Percentiles rank a stretch among this genome's conserved stretches.
Conservation (phyloP, 176 grass and related monocot genomes). For the Alopecurus myosuroides region DNA sequence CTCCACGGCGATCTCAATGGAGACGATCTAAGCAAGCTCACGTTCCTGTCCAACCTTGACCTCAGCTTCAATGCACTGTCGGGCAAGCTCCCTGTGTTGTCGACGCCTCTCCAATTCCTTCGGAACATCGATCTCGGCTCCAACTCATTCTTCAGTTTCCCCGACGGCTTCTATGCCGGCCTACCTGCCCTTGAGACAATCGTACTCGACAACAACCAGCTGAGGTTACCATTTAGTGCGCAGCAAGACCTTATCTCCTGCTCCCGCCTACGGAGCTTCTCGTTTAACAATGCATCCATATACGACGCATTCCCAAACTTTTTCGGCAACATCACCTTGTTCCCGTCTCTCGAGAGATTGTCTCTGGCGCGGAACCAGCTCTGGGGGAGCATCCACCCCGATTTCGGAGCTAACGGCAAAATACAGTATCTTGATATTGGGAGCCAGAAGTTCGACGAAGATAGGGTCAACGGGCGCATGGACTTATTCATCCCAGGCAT, state of each 20-base stretch:
- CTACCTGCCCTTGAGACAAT: background rate
- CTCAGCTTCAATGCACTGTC: too few relatives aligned
- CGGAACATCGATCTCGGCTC: too few relatives aligned
- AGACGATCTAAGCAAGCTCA: too few relatives aligned
- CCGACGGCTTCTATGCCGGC: too few relatives aligned
- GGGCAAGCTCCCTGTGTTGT: too few relatives aligned
- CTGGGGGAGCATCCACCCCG: rapidly evolving
- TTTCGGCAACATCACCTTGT: background rate
- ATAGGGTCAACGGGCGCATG: background rate
- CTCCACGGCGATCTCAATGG: too few relatives aligned
- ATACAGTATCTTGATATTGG: too few relatives aligned
- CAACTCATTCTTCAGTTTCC: too few relatives aligned
- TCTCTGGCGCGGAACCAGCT: background rate
- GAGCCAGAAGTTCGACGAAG: background rate
- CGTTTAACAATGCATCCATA: too few relatives aligned
- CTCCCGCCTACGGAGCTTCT: background rate
- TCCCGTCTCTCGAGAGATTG: background rate
- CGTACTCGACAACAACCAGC: background rate
- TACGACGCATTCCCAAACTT: background rate
- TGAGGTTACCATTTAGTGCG: background rate
- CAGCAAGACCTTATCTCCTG: background rate
- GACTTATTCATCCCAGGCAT: too few relatives aligned
- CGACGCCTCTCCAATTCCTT: too few relatives aligned
- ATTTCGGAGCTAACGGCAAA: background rate
- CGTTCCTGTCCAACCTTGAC: too few relatives aligned